phyloP scores from a whole-genome alignment of 2,329 filamentous ascomycete genomes.

The Diaporthe helianthi region DNA sequence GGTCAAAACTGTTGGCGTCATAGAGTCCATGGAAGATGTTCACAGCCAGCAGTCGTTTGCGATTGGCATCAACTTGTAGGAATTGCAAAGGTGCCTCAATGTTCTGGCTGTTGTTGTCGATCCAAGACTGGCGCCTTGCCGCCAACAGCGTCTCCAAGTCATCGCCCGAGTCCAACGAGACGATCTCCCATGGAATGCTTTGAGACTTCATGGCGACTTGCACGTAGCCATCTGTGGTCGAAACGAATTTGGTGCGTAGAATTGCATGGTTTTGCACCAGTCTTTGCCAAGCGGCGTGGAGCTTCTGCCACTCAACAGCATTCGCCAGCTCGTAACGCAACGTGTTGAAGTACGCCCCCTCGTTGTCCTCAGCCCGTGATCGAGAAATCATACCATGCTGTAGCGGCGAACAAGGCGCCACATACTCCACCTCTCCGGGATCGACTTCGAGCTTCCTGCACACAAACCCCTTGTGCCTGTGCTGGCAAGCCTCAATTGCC shows the following conservation, averaged over 20 bases:
- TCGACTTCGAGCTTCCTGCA: conserved; percentile 60
- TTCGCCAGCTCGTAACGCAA: conserved; percentile 67
- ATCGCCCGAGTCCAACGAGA: conserved; percentile 40
- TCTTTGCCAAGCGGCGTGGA: conserved; percentile 65
- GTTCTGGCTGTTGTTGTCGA: conserved; percentile 55
- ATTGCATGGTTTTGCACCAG: conserved; percentile 65
- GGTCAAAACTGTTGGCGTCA: conserved; percentile 78
- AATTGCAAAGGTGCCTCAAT: conserved; percentile 61
- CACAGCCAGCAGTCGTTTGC: conserved; percentile 57
- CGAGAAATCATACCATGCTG: conserved; percentile 87
- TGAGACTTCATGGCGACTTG: conserved; percentile 68
- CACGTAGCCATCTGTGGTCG: conserved; percentile 76
- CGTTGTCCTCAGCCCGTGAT: conserved; percentile 61
- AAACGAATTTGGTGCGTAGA: conserved; percentile 75
- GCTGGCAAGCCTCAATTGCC: conserved; percentile 67
- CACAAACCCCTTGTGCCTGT: conserved; percentile 62
- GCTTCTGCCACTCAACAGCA: conserved; percentile 49
- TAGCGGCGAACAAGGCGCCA: conserved; percentile 83
- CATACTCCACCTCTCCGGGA: conserved; percentile 67
- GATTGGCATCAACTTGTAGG: conserved; percentile 45
- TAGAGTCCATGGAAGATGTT: conserved; percentile 88
- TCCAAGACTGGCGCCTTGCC: conserved; percentile 57
- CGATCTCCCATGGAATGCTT: conserved; percentile 53
- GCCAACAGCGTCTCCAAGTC: conserved; percentile 45
- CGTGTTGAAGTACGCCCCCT: conserved; percentile 76